Evolutionary conservation across 2,329 filamentous ascomycete genomes (phyloP).

Genomic region (Diaporthe citriasiana): DNA sequence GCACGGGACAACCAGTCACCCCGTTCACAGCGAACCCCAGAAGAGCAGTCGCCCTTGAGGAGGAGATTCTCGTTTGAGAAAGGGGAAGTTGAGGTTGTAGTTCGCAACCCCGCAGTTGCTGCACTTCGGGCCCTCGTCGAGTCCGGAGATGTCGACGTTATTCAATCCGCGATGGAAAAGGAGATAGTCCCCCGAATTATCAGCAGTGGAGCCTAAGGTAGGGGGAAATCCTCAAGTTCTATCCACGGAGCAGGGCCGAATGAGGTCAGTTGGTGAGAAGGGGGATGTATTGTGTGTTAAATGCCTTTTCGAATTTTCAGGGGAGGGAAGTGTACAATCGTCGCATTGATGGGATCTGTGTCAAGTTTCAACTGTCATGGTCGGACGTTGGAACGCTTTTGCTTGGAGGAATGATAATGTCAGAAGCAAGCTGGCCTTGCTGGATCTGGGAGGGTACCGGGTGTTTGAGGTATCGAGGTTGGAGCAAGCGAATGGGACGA

Average conservation of each 20-base stretch:
- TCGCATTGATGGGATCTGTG: background rate
- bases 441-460: background rate
- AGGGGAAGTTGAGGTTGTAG: background rate
- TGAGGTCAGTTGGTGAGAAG: background rate
- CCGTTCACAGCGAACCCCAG: background rate
- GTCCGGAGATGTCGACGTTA: background rate
- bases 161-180: background rate
- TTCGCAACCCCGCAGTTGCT: background rate
- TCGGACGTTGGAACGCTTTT: background rate
- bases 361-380: background rate
- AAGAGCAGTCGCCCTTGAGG: background rate
- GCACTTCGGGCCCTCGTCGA: background rate
- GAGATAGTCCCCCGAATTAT: background rate
- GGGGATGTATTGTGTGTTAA: background rate
- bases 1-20: background rate
- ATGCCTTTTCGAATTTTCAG: background rate
- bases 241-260: background rate
- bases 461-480: background rate
- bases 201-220: background rate
- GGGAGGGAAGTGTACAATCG: background rate
- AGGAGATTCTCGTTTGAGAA: conserved; percentile 4
- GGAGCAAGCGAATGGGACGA: too few species aligned
- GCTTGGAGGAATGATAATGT: background rate
- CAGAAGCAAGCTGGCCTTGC: background rate
- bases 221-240: background rate